phyloP scores from a whole-genome alignment of 164 flowering plant genomes.

The Vitis rotundifolia region DNA sequence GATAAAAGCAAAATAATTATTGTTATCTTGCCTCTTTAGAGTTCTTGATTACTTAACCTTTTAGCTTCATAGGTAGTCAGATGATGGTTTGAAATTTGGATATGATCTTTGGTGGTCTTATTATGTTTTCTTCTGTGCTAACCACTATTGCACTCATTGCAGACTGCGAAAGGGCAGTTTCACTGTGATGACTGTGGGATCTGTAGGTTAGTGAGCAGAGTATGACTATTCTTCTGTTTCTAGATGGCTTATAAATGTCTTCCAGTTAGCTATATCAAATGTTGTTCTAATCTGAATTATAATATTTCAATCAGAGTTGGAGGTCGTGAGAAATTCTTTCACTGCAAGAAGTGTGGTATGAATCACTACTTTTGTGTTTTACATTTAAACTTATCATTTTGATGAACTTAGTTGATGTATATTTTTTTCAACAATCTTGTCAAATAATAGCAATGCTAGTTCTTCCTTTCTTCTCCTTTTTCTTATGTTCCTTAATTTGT shows the following conservation, averaged over 20 bases:
- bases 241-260: background rate
- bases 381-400: background rate
- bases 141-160: constrained; percentile 18
- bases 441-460: background rate
- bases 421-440: background rate
- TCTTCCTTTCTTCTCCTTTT: background rate
- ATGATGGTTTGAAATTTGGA: background rate
- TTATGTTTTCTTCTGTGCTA: background rate
- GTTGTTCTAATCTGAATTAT: constrained; percentile 4
- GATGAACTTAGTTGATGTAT: background rate
- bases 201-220: constrained; percentile 61
- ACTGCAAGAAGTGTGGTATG: constrained; percentile 88
- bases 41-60: background rate
- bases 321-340: constrained; percentile 78
- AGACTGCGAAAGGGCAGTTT: constrained; percentile 71
- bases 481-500: background rate
- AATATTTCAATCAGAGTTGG: constrained; percentile 59
- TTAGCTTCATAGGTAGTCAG: too few relatives aligned
- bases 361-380: too few relatives aligned
- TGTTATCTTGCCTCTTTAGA: background rate
- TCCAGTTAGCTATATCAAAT: background rate
- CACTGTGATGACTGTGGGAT: constrained; percentile 95
- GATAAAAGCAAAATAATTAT: background rate
- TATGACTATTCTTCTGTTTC: background rate
- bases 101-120: background rate